Percentiles rank a stretch among this genome's conserved stretches.
phyloP scores from a whole-genome alignment of 1,284 basidiomycete species.

The Ganoderma sp. region DNA sequence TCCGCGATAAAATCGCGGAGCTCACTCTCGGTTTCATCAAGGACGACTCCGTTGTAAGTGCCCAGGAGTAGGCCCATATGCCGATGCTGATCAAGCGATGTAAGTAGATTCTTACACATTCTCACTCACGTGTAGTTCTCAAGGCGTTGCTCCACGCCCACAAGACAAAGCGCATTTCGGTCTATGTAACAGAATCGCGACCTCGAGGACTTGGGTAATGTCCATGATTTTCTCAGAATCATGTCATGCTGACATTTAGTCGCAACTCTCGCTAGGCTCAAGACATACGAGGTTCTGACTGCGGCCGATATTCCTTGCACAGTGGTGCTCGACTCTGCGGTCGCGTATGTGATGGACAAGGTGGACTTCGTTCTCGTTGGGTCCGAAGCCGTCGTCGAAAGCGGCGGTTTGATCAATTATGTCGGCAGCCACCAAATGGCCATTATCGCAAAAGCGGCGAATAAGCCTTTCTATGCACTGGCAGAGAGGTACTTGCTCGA shows the following conservation, averaged over 20 bases:
- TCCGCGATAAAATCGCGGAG: constrained; percentile 89
- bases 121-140: constrained; percentile 95
- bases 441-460: constrained; percentile 91
- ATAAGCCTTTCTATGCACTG: constrained; percentile 96
- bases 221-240: constrained; percentile 26
- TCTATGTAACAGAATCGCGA: constrained; percentile 96
- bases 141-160: constrained; percentile 90
- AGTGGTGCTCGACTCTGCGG: constrained; percentile 94
- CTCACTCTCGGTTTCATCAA: constrained; percentile 92
- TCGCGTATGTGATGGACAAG: constrained; percentile 96
- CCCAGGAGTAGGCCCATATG: constrained; percentile 12
- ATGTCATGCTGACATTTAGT: constrained; percentile 19
- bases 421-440: constrained; percentile 97
- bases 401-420: constrained; percentile 87
- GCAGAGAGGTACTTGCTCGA: constrained; percentile 77
- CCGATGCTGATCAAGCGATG: constrained; percentile 29
- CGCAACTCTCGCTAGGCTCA: constrained; percentile 61
- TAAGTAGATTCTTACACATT: constrained; percentile 89
- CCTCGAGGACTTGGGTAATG: constrained; percentile 82
- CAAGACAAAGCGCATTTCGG: constrained; percentile 90
- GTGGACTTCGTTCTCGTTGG: constrained; percentile 93
- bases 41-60: constrained; percentile 84
- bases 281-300: constrained; percentile 85
- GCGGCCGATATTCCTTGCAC: constrained; percentile 92
- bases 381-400: constrained; percentile 96